Percentiles rank a stretch among this genome's conserved stretches.
Evolutionary conservation across 352 stramenopile genomes (phyloP).

Genomic region (Globisporangium cylindrosporum): DNA sequence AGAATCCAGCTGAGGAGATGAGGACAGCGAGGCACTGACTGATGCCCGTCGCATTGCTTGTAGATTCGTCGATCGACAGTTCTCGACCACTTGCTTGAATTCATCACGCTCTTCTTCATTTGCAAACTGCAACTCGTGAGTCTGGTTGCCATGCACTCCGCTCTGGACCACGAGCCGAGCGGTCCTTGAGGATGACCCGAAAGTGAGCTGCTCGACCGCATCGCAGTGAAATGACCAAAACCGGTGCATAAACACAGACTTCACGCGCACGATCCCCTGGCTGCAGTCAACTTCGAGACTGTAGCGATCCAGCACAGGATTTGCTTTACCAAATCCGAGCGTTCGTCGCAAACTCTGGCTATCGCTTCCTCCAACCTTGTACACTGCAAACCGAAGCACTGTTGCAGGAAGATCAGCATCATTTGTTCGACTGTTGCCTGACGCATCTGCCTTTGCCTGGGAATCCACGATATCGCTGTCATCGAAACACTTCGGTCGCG

Average conservation of each 20-base stretch:
- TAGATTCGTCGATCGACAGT: constrained; percentile 41
- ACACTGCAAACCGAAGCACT: constrained; percentile 70
- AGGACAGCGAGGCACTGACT: constrained; percentile 17
- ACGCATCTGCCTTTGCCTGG: constrained; percentile 27
- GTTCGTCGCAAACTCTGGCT: constrained; percentile 50
- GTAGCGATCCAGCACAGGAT: constrained; percentile 73
- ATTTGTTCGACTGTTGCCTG: constrained; percentile 28
- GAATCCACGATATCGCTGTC: constrained; percentile 80
- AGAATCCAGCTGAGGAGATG: constrained; percentile 23
- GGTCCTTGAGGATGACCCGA: constrained; percentile 35
- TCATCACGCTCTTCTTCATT: constrained; percentile 64
- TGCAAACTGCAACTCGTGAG: constrained; percentile 70
- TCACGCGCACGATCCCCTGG: constrained; percentile 68
- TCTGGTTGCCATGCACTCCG: constrained; percentile 49
- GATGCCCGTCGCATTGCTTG: constrained; percentile 37
- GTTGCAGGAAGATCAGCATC: constrained; percentile 50
- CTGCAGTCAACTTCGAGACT: constrained; percentile 74
- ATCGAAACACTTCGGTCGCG: constrained; percentile 64
- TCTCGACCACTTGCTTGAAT: constrained; percentile 63
- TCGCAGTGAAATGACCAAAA: constrained; percentile 81
- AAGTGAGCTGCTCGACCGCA: constrained; percentile 46
- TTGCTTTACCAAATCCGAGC: constrained; percentile 64
- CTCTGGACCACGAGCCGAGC: constrained; percentile 55
- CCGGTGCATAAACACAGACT: constrained; percentile 82
- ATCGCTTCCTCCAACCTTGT: constrained; percentile 68